These are phyloP conservation scores for Cyberlindnera nakhonratchasimensis DNA, from an alignment of 805 yeast genomes.

Conservation along the genomic window DNA sequence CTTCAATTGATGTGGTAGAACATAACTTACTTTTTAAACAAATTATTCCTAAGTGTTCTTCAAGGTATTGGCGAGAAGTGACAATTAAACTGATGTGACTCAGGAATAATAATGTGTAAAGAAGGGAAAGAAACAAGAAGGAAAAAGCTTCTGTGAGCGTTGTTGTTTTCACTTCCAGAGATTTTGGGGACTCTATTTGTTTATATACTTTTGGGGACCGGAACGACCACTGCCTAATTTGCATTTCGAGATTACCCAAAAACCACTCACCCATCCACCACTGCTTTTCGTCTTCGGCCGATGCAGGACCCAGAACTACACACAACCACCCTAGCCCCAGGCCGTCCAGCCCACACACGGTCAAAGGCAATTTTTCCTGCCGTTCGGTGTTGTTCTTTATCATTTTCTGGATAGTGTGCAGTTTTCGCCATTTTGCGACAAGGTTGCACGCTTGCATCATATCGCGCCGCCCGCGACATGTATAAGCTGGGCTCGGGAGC, in stretches of 20 bases:
- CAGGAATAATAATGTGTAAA: slow-evolving; percentile 16
- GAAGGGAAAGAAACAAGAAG: slow-evolving; percentile 6
- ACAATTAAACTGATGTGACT: slow-evolving; percentile 9
- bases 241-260: too few species aligned
- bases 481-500: too few species aligned
- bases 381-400: background rate
- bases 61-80: slow-evolving; percentile 3
- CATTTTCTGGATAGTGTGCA: background rate
- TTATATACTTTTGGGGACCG: background rate
- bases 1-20: too few species aligned
- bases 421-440: slow-evolving; percentile 2
- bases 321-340: background rate
- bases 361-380: too few species aligned
- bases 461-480: slow-evolving; percentile 3
- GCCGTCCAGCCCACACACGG: too few species aligned
- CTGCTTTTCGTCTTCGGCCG: background rate
- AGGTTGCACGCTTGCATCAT: slow-evolving; percentile 2
- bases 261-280: too few species aligned
- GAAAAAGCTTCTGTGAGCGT: background rate
- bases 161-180: background rate
- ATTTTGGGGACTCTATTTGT: background rate
- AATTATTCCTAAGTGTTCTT: slow-evolving; percentile 16
- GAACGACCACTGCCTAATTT: background rate
- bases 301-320: slow-evolving; percentile 4
- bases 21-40: slow-evolving; percentile 10